Evolutionary conservation across 495 filamentous ascomycete genomes (phyloP).

Genomic region (Aspergillus sclerotiicarbonarius): DNA sequence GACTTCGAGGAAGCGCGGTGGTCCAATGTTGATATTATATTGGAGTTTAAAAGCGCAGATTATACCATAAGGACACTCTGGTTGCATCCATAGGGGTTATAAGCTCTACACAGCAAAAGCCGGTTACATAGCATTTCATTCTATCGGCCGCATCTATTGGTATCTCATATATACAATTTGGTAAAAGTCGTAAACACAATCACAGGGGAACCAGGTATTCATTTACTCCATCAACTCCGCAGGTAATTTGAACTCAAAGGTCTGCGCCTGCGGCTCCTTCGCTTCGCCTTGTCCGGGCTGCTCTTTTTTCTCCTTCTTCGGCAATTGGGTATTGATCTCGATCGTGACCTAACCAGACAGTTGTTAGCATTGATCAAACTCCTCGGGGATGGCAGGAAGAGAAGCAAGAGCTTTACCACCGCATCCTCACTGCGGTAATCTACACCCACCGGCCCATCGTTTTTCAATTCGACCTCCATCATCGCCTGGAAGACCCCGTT

Average conservation of each 20-base stretch:
- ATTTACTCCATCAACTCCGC: slow-evolving; percentile 39
- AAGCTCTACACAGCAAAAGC: no score
- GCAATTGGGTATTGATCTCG: slow-evolving; percentile 60
- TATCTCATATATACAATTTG: no score
- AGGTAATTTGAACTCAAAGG: slow-evolving; percentile 40
- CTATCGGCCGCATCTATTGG: no score
- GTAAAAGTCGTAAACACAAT: neutral
- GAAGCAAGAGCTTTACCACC: slow-evolving; percentile 53
- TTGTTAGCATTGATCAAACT: slow-evolving; percentile 2
- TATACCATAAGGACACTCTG: no score
- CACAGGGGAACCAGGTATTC: slow-evolving; percentile 13
- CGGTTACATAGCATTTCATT: no score
- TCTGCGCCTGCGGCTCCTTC: slow-evolving; percentile 17
- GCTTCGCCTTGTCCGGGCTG: slow-evolving; percentile 19
- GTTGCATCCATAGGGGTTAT: no score
- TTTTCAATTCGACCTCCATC: slow-evolving; percentile 95
- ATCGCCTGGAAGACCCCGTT: slow-evolving; percentile 97
- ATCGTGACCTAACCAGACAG: slow-evolving; percentile 57
- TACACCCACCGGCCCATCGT: slow-evolving; percentile 89
- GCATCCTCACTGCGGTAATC: slow-evolving; percentile 63
- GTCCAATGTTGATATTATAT: no score
- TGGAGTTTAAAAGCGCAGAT: no score
- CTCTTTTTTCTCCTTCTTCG: slow-evolving; percentile 46
- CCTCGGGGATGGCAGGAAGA: slow-evolving; percentile 25
- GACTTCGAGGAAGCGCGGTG: no score